Evolutionary conservation across 2,329 filamentous ascomycete species (phyloP), one percentile per base, ranked within the genome.

Genomic region (Microdochium trichocladiopsis): DNA sequence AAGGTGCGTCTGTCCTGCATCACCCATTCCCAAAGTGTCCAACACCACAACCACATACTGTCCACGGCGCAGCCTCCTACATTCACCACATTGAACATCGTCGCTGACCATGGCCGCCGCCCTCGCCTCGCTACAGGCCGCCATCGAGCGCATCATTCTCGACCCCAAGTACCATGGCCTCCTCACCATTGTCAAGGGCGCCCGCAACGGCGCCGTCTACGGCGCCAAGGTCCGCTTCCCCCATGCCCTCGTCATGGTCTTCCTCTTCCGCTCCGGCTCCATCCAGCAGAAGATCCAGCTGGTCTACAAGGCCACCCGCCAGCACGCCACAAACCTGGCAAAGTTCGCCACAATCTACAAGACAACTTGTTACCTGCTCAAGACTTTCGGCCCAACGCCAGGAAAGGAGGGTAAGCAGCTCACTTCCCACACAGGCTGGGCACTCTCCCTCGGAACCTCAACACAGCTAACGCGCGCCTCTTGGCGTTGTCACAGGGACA

Each of bases 221-320:
- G 94, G 94, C 55, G 84, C 89, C 63, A 97, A 97, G 82, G 90
- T 99, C 70, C 92, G 94, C 58, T 97, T 99, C 74, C 94, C 94
- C 58, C 94, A 99, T 74, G 94, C 94, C 55, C 80, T 99, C 60
- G 94, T 99, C 50, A 99, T 99, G 93, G 90, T 96, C 60, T 88
- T 97, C 61, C 83, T 99, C 60, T 99, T 99, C 77, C 89, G 94
- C 60, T 90, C 87, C 10, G 94, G 93, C 73, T 87, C 88, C 79
- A 69, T 96, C 62, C 84, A 84, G 52, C 83, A 95, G 68, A 97
- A 97, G 72, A 66, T 82, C 57, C 72, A 73, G 52, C 82, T 95
- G 51, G 85, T 99, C 59, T 78, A 93, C 64, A 86, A 87, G 68
- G 93, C 94, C 11, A 99, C 94, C 9, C 83, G 82, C 63, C 91